Base-by-base conservation (phyloP, 2,329 filamentous ascomycete species). In the Celoporthe dispersa region DNA sequence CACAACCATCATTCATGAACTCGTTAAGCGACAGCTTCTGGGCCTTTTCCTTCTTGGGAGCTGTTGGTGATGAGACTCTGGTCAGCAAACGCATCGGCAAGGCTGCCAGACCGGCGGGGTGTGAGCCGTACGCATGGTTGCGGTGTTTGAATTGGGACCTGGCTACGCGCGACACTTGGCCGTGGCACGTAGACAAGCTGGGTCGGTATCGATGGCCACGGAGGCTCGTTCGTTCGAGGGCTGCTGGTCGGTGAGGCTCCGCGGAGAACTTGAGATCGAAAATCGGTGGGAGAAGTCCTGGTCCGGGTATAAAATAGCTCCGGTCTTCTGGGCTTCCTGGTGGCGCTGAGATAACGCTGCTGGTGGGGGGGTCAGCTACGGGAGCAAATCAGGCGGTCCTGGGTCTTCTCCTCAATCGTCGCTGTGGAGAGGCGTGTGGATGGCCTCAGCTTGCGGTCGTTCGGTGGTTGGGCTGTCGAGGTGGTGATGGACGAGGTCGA, bases 11-110 rank as follows among this genome's bases (percentile, higher is more conserved):
- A 80, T 88, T 88, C 87, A 99, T 89, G 89, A 99, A 99, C 84
- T 94, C 93, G 87, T 94, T 93, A 80, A 98, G 91, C 86, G 93
- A 94, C 92, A 99, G 95, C 88, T 97, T 99, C 90, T 97, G 92
- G 83, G 90, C 87, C 84, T 97, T 91, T 86, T 94, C 92, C 86
- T 97, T 97, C 82, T 94, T 93, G 76, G 94, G 95, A 88, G 92
- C 94, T 97, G 79, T 72, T 80, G 39, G 19, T 67, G 35, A 60
- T 19, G 72, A 72, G 67, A 75, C 72, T 70, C 72, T 72, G 75
- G 81, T 89, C 77, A 89, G 87, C 80, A 77, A 74, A 73, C 73
- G 71, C 67, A 73, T 66, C 28, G 22, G 66, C 31, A 55, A 65
- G 69, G 67, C 68, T 66, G 72, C 67, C 66, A 35, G 67, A 65